Evolutionary conservation across 23 red algal genomes (phyloP).

Genomic region (Chondrus crispus): DNA sequence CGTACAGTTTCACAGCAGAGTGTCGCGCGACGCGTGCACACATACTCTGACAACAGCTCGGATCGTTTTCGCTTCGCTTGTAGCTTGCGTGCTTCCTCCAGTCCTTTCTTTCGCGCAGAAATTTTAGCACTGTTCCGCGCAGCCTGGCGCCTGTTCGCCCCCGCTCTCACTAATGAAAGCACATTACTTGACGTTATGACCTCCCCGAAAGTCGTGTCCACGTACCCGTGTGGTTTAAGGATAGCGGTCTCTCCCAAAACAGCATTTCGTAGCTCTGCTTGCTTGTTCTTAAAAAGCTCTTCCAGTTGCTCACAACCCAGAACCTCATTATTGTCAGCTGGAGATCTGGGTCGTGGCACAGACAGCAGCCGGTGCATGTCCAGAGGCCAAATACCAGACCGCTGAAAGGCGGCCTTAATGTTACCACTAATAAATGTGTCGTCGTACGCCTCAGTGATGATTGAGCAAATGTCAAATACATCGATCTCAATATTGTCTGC

Average conservation of each 20-base stretch:
- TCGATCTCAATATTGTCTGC: background rate
- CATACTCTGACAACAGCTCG: too few relatives aligned
- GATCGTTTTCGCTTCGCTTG: too few relatives aligned
- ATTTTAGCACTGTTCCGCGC: too few relatives aligned
- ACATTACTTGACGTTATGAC: background rate
- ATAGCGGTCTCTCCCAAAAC: background rate
- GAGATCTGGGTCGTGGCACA: background rate
- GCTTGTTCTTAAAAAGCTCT: background rate
- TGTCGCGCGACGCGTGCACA: background rate
- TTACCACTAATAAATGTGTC: background rate
- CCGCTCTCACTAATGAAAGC: background rate
- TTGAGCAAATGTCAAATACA: background rate
- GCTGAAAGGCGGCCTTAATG: background rate
- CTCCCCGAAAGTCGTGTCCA: background rate
- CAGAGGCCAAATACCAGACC: background rate
- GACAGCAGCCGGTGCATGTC: background rate
- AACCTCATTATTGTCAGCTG: background rate
- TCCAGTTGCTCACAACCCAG: background rate
- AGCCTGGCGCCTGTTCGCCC: background rate
- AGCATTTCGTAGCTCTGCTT: background rate
- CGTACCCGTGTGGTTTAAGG: background rate
- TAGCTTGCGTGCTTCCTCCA: too few relatives aligned
- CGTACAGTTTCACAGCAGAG: background rate
- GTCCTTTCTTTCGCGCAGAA: too few relatives aligned
- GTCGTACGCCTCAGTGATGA: background rate